These are phyloP conservation scores for Hyparrhenia diplandra DNA, from an alignment of 176 grass and related monocot genomes.

Conservation along the genomic window DNA sequence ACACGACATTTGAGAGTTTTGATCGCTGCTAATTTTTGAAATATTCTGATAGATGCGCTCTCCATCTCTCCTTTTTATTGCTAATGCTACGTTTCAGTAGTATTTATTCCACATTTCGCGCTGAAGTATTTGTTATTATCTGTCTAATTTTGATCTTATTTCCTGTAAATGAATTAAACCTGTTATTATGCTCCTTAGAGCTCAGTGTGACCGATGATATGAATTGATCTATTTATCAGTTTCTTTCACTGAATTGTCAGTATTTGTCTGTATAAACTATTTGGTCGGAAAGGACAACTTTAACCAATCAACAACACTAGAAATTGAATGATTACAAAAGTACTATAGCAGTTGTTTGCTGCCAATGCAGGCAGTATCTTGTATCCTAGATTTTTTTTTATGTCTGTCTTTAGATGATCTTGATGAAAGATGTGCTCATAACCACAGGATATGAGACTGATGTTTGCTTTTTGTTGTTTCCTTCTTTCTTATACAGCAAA, in stretches of 20 bases:
- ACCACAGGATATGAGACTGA: not conserved
- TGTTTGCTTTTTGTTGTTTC: not conserved
- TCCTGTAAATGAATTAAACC: not conserved
- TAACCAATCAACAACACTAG: not conserved
- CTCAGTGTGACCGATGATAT: not conserved
- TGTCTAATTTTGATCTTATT: not conserved
- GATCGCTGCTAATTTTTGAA: not conserved
- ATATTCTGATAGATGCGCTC: not conserved
- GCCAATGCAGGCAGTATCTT: not conserved
- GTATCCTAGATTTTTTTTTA: not conserved
- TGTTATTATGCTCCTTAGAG: not conserved
- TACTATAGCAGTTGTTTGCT: not conserved
- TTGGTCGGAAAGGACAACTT: slow-evolving; percentile 12
- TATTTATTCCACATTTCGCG: slow-evolving; percentile 5
- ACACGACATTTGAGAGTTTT: not conserved
- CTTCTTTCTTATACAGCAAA: not conserved
- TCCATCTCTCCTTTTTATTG: not conserved
- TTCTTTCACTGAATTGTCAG: not conserved
- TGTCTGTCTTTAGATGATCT: not conserved
- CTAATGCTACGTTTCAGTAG: not conserved
- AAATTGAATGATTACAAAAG: not conserved
- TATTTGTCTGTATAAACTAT: slow-evolving; percentile 12
- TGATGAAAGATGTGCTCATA: slow-evolving; percentile 14
- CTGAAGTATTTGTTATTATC: not conserved
- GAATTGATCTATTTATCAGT: slow-evolving; percentile 1